Evolutionary conservation across 2,329 filamentous ascomycete species (phyloP).

Genomic region (Alternaria conjuncta): DNA sequence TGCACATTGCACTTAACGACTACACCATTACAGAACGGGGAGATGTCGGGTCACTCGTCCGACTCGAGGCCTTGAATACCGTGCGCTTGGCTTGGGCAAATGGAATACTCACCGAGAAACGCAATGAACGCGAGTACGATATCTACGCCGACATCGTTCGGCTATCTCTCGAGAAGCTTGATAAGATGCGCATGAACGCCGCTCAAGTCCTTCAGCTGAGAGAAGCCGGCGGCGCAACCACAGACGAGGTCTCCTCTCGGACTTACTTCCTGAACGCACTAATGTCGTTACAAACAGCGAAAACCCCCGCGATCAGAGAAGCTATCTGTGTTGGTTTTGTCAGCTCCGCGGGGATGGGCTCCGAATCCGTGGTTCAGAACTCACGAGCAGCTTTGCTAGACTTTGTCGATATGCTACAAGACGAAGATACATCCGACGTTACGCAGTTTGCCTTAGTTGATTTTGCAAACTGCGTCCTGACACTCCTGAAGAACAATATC

Average conservation of each 20-base stretch:
- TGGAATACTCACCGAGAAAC: slow-evolving; percentile 20
- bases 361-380: slow-evolving; percentile 74
- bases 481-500: slow-evolving; percentile 38
- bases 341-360: slow-evolving; percentile 77
- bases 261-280: slow-evolving; percentile 66
- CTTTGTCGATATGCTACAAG: slow-evolving; percentile 40
- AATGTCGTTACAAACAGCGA: slow-evolving; percentile 19
- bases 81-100: slow-evolving; percentile 57
- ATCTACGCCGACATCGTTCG: slow-evolving; percentile 61
- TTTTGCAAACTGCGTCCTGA: slow-evolving; percentile 33
- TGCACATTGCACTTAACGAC: slow-evolving; percentile 70
- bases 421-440: not conserved
- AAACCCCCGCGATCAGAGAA: slow-evolving; percentile 22
- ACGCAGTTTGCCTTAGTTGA: slow-evolving; percentile 31
- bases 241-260: slow-evolving; percentile 61
- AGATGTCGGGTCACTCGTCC: slow-evolving; percentile 86
- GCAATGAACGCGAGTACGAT: slow-evolving; percentile 17
- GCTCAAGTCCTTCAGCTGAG: slow-evolving; percentile 25
- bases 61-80: slow-evolving; percentile 77
- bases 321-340: slow-evolving; percentile 70
- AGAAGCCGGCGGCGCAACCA: slow-evolving; percentile 3
- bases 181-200: slow-evolving; percentile 70
- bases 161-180: slow-evolving; percentile 85
- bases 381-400: slow-evolving; percentile 69
- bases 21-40: slow-evolving; percentile 90